These are phyloP conservation scores for Phytophthora palmivora DNA, from an alignment of 352 stramenopile species.

Conservation along the genomic window DNA sequence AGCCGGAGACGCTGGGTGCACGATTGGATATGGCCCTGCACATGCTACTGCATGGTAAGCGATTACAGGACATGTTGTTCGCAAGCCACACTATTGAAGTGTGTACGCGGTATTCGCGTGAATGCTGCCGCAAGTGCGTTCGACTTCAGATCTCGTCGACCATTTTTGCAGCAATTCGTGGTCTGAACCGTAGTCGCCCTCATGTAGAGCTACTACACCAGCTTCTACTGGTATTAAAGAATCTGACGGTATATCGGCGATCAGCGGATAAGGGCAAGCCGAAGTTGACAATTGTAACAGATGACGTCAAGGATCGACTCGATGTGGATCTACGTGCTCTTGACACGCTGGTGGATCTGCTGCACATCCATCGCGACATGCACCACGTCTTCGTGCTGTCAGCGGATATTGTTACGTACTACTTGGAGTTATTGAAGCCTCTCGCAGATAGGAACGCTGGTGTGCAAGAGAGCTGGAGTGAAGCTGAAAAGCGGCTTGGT, in stretches of 20 bases:
- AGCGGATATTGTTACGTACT: slow-evolving; percentile 65
- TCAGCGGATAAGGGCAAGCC: slow-evolving; percentile 48
- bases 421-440: slow-evolving; percentile 47
- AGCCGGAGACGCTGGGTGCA: slow-evolving; percentile 62
- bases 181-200: slow-evolving; percentile 94
- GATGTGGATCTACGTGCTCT: slow-evolving; percentile 71
- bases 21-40: slow-evolving; percentile 78
- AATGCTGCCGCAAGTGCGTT: slow-evolving; percentile 92
- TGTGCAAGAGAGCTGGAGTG: slow-evolving; percentile 54
- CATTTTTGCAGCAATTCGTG: slow-evolving; percentile 92
- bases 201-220: slow-evolving; percentile 95
- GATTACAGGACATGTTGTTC: slow-evolving; percentile 94
- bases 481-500: slow-evolving; percentile 57
- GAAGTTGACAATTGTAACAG: slow-evolving; percentile 14
- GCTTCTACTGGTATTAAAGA: slow-evolving; percentile 83
- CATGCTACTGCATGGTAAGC: slow-evolving; percentile 76
- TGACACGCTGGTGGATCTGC: slow-evolving; percentile 92
- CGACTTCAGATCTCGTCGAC: slow-evolving; percentile 86
- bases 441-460: slow-evolving; percentile 25
- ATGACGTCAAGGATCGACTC: slow-evolving; percentile 48
- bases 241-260: slow-evolving; percentile 83
- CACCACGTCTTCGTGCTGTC: slow-evolving; percentile 80
- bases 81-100: slow-evolving; percentile 93
- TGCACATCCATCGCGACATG: slow-evolving; percentile 96
- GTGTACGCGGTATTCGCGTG: slow-evolving; percentile 90